phyloP scores from a whole-genome alignment of 805 yeast genomes.

The Ogataea siamensis region DNA sequence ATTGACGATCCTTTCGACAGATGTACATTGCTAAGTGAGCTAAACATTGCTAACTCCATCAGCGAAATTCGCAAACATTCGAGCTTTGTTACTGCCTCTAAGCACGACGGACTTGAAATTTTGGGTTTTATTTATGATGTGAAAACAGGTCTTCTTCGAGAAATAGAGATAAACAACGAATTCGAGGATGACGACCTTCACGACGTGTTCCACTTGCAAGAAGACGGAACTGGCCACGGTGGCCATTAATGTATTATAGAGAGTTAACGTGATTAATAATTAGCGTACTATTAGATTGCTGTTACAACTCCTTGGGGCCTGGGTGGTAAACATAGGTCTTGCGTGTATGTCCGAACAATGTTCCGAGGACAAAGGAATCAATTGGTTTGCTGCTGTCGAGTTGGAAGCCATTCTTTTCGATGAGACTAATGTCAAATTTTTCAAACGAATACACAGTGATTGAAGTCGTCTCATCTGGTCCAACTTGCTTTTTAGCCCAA shows the following conservation, averaged over 20 bases:
- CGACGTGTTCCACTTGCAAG: slow-evolving; percentile 29
- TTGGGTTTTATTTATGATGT: slow-evolving; percentile 87
- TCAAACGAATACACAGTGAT: slow-evolving; percentile 57
- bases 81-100: slow-evolving; percentile 63
- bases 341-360: slow-evolving; percentile 21
- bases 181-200: slow-evolving; percentile 21
- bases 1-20: slow-evolving; percentile 51
- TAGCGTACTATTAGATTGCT: not conserved
- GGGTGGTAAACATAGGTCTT: slow-evolving; percentile 19
- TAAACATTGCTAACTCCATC: slow-evolving; percentile 73
- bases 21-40: slow-evolving; percentile 66
- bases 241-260: slow-evolving; percentile 5
- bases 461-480: slow-evolving; percentile 38
- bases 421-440: slow-evolving; percentile 34
- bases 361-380: slow-evolving; percentile 13
- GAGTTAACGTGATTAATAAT: slow-evolving; percentile 9
- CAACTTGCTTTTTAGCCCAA: slow-evolving; percentile 52
- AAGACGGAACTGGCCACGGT: slow-evolving; percentile 11
- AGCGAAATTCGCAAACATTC: slow-evolving; percentile 63
- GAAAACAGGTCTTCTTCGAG: slow-evolving; percentile 60
- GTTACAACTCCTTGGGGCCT: slow-evolving; percentile 1
- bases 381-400: slow-evolving; percentile 26
- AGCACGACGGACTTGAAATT: slow-evolving; percentile 63
- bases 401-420: slow-evolving; percentile 44
- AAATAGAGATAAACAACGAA: slow-evolving; percentile 30